Evolutionary conservation across 1,139 yeast genomes (phyloP), one percentile per base, ranked within the genome.

Genomic region (Protomyces inundatus): DNA sequence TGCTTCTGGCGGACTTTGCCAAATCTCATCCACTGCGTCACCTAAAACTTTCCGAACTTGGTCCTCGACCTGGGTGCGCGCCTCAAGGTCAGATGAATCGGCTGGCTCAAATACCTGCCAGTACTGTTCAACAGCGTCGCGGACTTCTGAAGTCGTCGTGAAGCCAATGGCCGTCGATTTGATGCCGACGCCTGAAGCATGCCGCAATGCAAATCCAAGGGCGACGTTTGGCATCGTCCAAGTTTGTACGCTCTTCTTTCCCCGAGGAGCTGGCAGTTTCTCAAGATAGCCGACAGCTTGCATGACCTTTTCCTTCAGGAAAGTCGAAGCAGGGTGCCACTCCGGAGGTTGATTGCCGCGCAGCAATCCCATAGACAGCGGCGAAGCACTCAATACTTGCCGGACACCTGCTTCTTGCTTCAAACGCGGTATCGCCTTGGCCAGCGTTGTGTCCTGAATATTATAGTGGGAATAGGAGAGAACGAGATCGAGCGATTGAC

Each of bases 401-500:
- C 80, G 77, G 33, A 91, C 77, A 1, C 84, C 82, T 35, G 88
- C 83, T 2, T 14, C 37, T 10, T 30, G 34, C 54, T 50, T 40
- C 69, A 90, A 84, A 62, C 76, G 76, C 5, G 80, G 79, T 67
- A 80, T 79, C 69, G 81, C 82, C 0, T 81, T 77, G 45, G 79
- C 77, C 56, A 89, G 76, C 9, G 70, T 73, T n/a, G 83, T 81
- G 74, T 90, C 90, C 73, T 91, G 98, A 54, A 91, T 75, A 71
- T 95, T 89, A 72, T 90, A 85, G 72, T 91, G 86, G 65, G 89
- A 85, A 73, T 91, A 91, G 55, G 91, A 86, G 69, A 91, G 77
- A 1, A 90, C 80, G 1, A 86, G 84, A 73, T 91, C 97, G 65
- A 91, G 74, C 0, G 83, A 76, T 0, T 81, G 87, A 68, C 66